phyloP scores from a whole-genome alignment of 1,139 yeast genomes.

The Pichia sp. region DNA sequence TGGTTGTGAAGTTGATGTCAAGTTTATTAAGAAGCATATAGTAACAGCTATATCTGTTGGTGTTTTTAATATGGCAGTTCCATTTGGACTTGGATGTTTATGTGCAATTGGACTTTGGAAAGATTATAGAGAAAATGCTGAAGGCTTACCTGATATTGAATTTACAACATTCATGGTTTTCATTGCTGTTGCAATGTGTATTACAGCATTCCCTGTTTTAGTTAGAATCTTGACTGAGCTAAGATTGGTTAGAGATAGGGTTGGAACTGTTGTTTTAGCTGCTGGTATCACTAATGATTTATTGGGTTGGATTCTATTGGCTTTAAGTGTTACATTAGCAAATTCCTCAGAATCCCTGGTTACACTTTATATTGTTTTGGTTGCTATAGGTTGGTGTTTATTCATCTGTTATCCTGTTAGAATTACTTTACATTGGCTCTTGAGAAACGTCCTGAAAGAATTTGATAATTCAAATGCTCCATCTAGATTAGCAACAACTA shows the following conservation, averaged over 20 bases:
- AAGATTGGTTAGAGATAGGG: conserved; percentile 61
- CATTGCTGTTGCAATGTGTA: conserved; percentile 73
- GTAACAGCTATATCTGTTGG: conserved; percentile 63
- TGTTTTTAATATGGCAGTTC: conserved; percentile 60
- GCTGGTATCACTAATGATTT: conserved; percentile 79
- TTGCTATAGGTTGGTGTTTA: conserved; percentile 61
- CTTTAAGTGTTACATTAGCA: conserved; percentile 68
- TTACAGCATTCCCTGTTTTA: conserved; percentile 78
- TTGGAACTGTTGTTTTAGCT: conserved; percentile 71
- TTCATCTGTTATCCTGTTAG: conserved; percentile 52
- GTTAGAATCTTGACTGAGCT: conserved; percentile 72
- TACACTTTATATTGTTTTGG: conserved; percentile 60
- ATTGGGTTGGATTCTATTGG: conserved; percentile 75
- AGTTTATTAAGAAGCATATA: conserved; percentile 52
- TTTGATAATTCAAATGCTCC: conserved; percentile 55
- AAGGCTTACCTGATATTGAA: conserved; percentile 33
- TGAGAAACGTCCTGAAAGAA: conserved; percentile 31
- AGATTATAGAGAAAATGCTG: conserved; percentile 38
- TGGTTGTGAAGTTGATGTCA: conserved; percentile 70
- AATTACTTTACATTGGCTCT: conserved; percentile 38
- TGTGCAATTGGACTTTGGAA: conserved; percentile 61
- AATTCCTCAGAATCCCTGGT: conserved; percentile 57
- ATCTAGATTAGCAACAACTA: conserved; percentile 53
- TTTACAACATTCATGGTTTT: conserved; percentile 74
- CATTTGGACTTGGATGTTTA: conserved; percentile 72